Conservation (phyloP, 2,329 filamentous ascomycete species). For the Neofusicoccum kwambonambiense region DNA sequence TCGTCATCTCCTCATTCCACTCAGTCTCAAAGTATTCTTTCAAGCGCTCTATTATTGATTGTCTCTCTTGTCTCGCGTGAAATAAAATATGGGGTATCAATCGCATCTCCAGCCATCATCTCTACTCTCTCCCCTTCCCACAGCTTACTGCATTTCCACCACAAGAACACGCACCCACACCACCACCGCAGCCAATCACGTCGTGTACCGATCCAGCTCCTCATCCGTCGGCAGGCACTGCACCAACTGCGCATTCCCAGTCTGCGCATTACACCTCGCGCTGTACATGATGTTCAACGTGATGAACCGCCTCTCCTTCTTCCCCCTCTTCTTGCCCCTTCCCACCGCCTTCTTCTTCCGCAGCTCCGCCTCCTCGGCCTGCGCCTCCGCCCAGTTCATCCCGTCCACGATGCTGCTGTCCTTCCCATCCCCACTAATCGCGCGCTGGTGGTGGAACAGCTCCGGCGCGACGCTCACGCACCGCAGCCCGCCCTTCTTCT, state of each 20-base stretch:
- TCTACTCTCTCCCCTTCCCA: too few species aligned
- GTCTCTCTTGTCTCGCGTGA: background rate
- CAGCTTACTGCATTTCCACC: too few species aligned
- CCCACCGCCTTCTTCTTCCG: background rate
- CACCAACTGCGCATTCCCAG: background rate
- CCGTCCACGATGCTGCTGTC: conserved; percentile 11
- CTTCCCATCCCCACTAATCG: background rate
- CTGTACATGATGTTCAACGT: conserved; percentile 17
- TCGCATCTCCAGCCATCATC: background rate
- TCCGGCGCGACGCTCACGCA: conserved; percentile 31
- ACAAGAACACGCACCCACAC: too few species aligned
- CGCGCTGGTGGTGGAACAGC: conserved; percentile 25
- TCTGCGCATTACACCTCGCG: conserved; percentile 11
- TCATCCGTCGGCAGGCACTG: conserved; percentile 16
- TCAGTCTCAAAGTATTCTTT: background rate
- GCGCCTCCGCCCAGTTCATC: conserved; percentile 7
- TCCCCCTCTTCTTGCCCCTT: background rate
- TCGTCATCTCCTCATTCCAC: background rate
- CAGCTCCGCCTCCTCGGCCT: background rate
- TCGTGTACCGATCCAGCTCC: conserved; percentile 13
- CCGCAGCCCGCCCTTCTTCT: conserved; percentile 21
- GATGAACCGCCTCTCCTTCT: background rate
- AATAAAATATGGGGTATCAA: background rate
- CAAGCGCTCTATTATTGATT: background rate
- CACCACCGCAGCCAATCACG: background rate